Evolutionary conservation across 2,329 filamentous ascomycete species (phyloP).

Genomic region (Cordyceps tenuipes): DNA sequence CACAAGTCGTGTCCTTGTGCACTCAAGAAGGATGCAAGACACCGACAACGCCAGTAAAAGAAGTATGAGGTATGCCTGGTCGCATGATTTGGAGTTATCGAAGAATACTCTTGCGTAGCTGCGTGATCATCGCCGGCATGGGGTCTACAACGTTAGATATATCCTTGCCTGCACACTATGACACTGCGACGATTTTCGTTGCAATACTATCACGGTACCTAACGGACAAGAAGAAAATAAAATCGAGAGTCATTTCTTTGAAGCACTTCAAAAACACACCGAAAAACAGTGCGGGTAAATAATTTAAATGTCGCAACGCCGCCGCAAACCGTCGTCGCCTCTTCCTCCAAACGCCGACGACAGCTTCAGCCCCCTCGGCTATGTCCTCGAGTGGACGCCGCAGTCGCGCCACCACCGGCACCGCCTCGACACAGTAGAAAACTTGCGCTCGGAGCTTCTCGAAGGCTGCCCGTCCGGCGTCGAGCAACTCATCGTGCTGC

Average conservation of each 20-base stretch:
- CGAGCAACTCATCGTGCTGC: constrained; percentile 5
- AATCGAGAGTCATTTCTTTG: too few relatives aligned
- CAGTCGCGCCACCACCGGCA: constrained; percentile 10
- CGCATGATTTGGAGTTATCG: background rate
- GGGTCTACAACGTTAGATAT: background rate
- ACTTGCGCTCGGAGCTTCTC: constrained; percentile 14
- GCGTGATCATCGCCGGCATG: background rate
- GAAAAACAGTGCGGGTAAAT: background rate
- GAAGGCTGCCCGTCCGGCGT: background rate
- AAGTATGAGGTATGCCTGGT: background rate
- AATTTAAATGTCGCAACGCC: constrained; percentile 3
- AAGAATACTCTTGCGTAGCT: background rate
- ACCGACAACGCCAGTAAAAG: background rate
- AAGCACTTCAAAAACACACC: too few relatives aligned
- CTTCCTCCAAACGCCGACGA: background rate
- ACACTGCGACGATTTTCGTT: background rate
- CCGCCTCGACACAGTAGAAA: constrained; percentile 9
- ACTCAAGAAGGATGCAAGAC: background rate
- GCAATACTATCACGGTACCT: background rate
- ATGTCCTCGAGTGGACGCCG: constrained; percentile 14
- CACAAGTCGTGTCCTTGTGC: background rate
- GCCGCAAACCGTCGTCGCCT: background rate
- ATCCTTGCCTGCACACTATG: background rate
- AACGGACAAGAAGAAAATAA: background rate
- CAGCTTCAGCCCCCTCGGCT: constrained; percentile 11